Evolutionary conservation across 2,329 filamentous ascomycete genomes (phyloP).

Genomic region (Ophiosphaerella korrae): DNA sequence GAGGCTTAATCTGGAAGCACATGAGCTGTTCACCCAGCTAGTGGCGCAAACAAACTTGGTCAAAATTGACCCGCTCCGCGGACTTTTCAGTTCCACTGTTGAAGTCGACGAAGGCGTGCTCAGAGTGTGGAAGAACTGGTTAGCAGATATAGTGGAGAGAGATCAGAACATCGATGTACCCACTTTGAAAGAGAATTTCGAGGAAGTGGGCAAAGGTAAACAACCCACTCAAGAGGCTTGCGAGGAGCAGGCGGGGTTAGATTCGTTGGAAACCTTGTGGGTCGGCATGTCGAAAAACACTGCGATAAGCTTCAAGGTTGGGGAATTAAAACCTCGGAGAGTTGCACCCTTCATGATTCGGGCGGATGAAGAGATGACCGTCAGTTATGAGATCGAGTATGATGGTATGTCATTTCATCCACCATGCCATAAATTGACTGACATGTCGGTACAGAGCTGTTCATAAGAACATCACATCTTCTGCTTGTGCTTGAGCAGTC

Average conservation of each 20-base stretch:
- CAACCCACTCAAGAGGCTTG: slow-evolving; percentile 15
- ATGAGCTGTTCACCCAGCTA: slow-evolving; percentile 76
- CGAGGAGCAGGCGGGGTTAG: slow-evolving; percentile 10
- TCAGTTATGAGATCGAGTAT: slow-evolving; percentile 73
- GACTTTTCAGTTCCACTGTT: slow-evolving; percentile 67
- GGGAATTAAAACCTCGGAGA: slow-evolving; percentile 54
- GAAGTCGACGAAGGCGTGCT: slow-evolving; percentile 71
- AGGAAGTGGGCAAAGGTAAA: slow-evolving; percentile 30
- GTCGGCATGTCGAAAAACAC: slow-evolving; percentile 66
- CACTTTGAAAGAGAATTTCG: slow-evolving; percentile 25
- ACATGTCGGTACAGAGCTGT: slow-evolving; percentile 25
- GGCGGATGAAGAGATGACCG: slow-evolving; percentile 67
- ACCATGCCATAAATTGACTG: background rate
- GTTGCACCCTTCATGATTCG: slow-evolving; percentile 61
- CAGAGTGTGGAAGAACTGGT: slow-evolving; percentile 75
- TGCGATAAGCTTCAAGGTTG: slow-evolving; percentile 71
- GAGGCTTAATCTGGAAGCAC: slow-evolving; percentile 68
- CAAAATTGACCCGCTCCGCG: slow-evolving; percentile 64
- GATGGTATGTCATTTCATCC: slow-evolving; percentile 62
- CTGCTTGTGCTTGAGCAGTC: slow-evolving; percentile 65
- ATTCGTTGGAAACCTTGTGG: slow-evolving; percentile 64
- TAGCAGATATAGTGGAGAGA: slow-evolving; percentile 54
- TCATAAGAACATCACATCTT: slow-evolving; percentile 40
- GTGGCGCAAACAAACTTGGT: slow-evolving; percentile 72
- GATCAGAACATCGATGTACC: slow-evolving; percentile 15